A percentile compares a stretch with the other conserved stretches of the same genome.
phyloP scores from a whole-genome alignment of 805 yeast genomes.

The Millerozyma miso region DNA sequence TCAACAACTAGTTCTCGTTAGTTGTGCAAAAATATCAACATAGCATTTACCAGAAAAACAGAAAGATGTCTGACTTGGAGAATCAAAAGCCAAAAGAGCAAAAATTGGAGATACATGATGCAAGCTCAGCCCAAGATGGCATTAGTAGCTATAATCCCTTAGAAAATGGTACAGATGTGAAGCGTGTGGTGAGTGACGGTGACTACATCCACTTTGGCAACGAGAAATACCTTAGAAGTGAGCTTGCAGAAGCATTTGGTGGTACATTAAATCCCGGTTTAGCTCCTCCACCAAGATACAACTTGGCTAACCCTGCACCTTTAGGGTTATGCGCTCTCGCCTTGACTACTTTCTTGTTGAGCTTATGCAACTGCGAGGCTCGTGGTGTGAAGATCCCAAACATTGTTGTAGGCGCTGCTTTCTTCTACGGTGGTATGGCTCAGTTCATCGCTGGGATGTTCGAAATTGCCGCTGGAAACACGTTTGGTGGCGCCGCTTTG shows the following conservation, averaged over 20 bases:
- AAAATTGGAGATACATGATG: constrained; percentile 17
- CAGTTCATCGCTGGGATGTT: constrained; percentile 72
- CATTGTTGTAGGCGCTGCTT: constrained; percentile 60
- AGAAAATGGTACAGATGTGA: constrained; percentile 13
- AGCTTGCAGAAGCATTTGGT: constrained; percentile 67
- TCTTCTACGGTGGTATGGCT: constrained; percentile 70
- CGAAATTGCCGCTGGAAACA: constrained; percentile 72
- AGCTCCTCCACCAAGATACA: constrained; percentile 39
- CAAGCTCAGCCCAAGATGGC: too few relatives aligned
- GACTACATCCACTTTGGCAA: constrained; percentile 70
- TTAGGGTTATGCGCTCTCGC: constrained; percentile 72
- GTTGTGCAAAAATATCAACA: too few relatives aligned
- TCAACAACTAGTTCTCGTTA: too few relatives aligned
- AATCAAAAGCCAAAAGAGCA: constrained; percentile 30
- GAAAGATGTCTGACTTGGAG: constrained; percentile 26
- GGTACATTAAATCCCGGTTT: constrained; percentile 74
- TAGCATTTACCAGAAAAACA: too few relatives aligned
- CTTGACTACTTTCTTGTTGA: constrained; percentile 60
- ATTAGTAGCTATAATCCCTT: constrained; percentile 1
- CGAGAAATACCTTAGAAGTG: constrained; percentile 59
- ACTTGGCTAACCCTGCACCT: constrained; percentile 70
- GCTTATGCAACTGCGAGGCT: constrained; percentile 60
- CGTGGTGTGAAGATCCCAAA: constrained; percentile 62
- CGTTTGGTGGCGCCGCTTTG: constrained; percentile 67
- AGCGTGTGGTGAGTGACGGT: constrained; percentile 43